Evolutionary conservation across 257 asterid genomes (phyloP).

Genomic region (Nicotiana knightiana): DNA sequence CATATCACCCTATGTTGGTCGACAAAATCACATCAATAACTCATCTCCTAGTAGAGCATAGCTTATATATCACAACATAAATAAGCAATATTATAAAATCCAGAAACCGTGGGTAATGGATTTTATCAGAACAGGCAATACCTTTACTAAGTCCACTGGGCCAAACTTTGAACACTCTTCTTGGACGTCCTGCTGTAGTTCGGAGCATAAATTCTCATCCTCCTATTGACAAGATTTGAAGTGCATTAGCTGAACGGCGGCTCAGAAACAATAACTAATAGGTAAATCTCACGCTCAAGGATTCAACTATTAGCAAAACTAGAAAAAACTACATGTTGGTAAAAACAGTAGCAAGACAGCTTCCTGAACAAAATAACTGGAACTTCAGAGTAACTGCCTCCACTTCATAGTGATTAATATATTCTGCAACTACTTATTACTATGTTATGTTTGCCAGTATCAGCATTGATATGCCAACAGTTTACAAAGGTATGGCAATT

Average conservation of each 20-base stretch:
- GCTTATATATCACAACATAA: neutral
- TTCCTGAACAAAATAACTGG: neutral
- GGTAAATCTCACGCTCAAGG: neutral
- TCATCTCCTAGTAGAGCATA: neutral
- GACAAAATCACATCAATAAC: neutral
- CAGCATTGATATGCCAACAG: neutral
- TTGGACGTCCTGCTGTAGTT: slow-evolving; percentile 72
- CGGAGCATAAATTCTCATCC: slow-evolving; percentile 63
- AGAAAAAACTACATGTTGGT: neutral
- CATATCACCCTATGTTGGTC: neutral
- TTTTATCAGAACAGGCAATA: slow-evolving; percentile 9
- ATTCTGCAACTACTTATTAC: neutral
- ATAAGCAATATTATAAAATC: neutral
- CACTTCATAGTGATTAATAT: neutral
- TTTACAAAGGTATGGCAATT: neutral
- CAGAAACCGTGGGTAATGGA: neutral
- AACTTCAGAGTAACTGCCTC: neutral
- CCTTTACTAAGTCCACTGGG: slow-evolving; percentile 82
- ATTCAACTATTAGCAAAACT: neutral
- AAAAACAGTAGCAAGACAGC: neutral
- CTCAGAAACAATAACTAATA: neutral
- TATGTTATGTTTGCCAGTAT: neutral
- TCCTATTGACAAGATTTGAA: slow-evolving; percentile 37
- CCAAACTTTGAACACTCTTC: slow-evolving; percentile 89
- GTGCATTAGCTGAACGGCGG: neutral